Evolutionary conservation across 2,329 filamentous ascomycete species (phyloP).

Genomic region (Cladophialophora carrionii): DNA sequence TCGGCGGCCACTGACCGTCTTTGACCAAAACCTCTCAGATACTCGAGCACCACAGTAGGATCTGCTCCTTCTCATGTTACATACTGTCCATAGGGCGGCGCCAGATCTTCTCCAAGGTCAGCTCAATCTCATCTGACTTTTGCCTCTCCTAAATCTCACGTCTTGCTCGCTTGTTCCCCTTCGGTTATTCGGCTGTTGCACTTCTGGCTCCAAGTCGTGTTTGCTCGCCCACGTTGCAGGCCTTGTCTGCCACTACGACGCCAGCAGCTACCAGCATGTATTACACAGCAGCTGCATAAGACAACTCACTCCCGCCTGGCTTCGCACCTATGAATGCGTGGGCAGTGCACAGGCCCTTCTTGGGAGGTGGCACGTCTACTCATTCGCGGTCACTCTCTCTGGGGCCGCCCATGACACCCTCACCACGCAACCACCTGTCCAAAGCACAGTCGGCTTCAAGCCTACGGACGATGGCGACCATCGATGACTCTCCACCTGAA

Average conservation of each 20-base stretch:
- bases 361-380: conserved; percentile 28
- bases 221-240: conserved; percentile 5
- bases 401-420: conserved; percentile 24
- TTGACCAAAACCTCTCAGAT: not conserved
- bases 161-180: not conserved
- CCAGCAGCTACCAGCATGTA: conserved; percentile 24
- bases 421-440: conserved; percentile 40
- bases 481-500: conserved; percentile 38
- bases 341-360: conserved; percentile 32
- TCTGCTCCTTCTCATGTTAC: conserved; percentile 4
- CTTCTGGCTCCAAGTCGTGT: not conserved
- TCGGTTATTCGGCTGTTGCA: not conserved
- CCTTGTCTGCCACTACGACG: conserved; percentile 10
- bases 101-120: conserved; percentile 5
- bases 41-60: not conserved
- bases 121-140: conserved; percentile 15
- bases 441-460: conserved; percentile 53
- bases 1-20: not conserved
- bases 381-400: conserved; percentile 35
- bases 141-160: conserved; percentile 6
- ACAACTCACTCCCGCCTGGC: conserved; percentile 3
- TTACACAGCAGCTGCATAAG: conserved; percentile 31
- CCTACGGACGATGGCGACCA: conserved; percentile 44
- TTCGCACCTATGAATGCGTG: conserved; percentile 28
- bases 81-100: conserved; percentile 10